These are phyloP conservation scores for Drosera capensis DNA, from an alignment of 148 eudicot genomes.

Conservation along the genomic window DNA sequence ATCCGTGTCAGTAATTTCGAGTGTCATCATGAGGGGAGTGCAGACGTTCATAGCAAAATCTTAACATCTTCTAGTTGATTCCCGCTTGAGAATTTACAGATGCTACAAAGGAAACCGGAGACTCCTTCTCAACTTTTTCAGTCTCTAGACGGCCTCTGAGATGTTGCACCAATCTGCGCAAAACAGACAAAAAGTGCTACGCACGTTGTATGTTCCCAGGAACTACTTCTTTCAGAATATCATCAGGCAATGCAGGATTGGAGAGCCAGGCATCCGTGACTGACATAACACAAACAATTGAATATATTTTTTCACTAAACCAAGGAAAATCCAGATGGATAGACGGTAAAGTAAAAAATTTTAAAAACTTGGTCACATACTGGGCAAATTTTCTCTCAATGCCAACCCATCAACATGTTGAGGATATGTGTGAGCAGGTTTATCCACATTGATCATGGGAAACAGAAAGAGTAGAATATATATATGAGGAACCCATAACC, in stretches of 20 bases:
- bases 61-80: slow-evolving; percentile 78
- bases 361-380: slow-evolving; percentile 23
- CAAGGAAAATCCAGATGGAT: too few relatives aligned
- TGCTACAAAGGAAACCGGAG: slow-evolving; percentile 88
- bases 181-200: slow-evolving; percentile 75
- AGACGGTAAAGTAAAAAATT: not conserved
- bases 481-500: too few relatives aligned
- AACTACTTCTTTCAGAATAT: slow-evolving; percentile 89
- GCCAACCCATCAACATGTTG: slow-evolving; percentile 95
- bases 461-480: slow-evolving; percentile 16
- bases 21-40: slow-evolving; percentile 90
- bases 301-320: not conserved
- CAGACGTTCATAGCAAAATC: slow-evolving; percentile 88
- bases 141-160: slow-evolving; percentile 63
- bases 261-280: slow-evolving; percentile 73
- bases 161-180: slow-evolving; percentile 84
- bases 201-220: slow-evolving; percentile 96
- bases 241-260: slow-evolving; percentile 96
- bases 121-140: slow-evolving; percentile 90
- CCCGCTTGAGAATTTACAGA: slow-evolving; percentile 63
- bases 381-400: slow-evolving; percentile 67
- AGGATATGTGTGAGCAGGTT: slow-evolving; percentile 78
- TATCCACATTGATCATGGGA: slow-evolving; percentile 56
- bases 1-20: slow-evolving; percentile 89
- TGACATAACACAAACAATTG: slow-evolving; percentile 21